Evolutionary conservation across 2,329 filamentous ascomycete species (phyloP), one percentile per base, ranked within the genome.

Genomic region (Pezizomycotina sp.): DNA sequence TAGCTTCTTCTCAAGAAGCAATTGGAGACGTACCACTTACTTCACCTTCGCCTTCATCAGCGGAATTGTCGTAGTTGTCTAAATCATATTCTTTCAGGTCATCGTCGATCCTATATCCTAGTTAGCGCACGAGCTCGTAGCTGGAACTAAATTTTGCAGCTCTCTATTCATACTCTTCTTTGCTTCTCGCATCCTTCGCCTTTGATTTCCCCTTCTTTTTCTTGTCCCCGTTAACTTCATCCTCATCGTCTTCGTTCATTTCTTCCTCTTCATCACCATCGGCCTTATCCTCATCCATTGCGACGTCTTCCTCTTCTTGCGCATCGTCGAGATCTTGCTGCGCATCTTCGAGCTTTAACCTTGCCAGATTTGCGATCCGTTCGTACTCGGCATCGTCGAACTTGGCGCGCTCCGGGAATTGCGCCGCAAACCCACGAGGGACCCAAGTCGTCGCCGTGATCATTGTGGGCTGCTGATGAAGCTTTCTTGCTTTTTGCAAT

Each of bases 21-120:
- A 26, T 9, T 13, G 6, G 3, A n/a, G 21, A 31, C 14, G 21
- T 24, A 20, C 15, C 18, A 18, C 35, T 29, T 43, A 51, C 75
- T 69, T 52, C 81, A 31, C 69, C 72, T 12, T 60, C 59, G 14
- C 63, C 64, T 13, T 62, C 63, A 42, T 80, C 70, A 19, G 73
- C 74, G 1, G 69, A 66, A 9, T 69, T 66, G 5, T 89, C 89
- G 57, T 98, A 98, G 58, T 92, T 74, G 47, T 95, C 86, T 36
- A 98, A 68, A 55, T 98, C 77, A 60, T 93, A 98, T 59, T 98
- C 83, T 59, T 86, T 89, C 31, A 98, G 66, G 55, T 92, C 84
- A 53, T 92, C 82, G 47, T 77, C 63, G 23, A 71, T 62, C 37
- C 62, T 62, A 36, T 15, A 38, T 26, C 24, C 29, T 6, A n/a